Percentiles rank a stretch among this genome's conserved stretches.
phyloP scores from a whole-genome alignment of 805 yeast genomes.

The Phaffomyces thermotolerans region DNA sequence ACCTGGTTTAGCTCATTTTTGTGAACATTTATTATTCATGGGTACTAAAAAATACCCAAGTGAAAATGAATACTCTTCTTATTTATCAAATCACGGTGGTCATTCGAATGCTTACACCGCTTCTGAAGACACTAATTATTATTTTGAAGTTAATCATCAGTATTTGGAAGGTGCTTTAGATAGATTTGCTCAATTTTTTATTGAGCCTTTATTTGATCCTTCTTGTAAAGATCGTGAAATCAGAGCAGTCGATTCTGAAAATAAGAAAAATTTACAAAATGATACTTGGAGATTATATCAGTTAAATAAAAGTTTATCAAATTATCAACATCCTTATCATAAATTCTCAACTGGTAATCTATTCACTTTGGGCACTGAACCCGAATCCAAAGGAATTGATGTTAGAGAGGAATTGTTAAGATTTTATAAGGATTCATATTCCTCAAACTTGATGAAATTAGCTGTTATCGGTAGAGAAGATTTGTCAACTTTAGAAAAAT shows the following conservation, averaged over 20 bases:
- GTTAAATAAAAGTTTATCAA: constrained; percentile 67
- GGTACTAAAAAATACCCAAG: constrained; percentile 73
- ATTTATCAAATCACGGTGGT: constrained; percentile 78
- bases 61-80: constrained; percentile 73
- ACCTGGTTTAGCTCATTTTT: constrained; percentile 76
- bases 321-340: constrained; percentile 72
- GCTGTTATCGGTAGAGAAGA: constrained; percentile 79
- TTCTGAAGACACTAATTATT: constrained; percentile 82
- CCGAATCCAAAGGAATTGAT: constrained; percentile 52
- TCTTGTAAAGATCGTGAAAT: constrained; percentile 87
- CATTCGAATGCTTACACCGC: constrained; percentile 90
- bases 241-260: constrained; percentile 92
- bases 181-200: constrained; percentile 88
- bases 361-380: constrained; percentile 62
- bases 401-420: constrained; percentile 76
- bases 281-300: constrained; percentile 88
- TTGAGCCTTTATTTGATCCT: constrained; percentile 66
- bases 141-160: constrained; percentile 73
- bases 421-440: constrained; percentile 65
- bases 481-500: constrained; percentile 58
- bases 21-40: constrained; percentile 70
- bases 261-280: constrained; percentile 86
- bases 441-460: constrained; percentile 83
- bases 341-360: constrained; percentile 89
- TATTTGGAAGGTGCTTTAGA: constrained; percentile 83